A percentile compares a stretch with the other conserved stretches of the same genome.
Conservation (phyloP, 352 stramenopile genomes). For the Globisporangium polare region DNA sequence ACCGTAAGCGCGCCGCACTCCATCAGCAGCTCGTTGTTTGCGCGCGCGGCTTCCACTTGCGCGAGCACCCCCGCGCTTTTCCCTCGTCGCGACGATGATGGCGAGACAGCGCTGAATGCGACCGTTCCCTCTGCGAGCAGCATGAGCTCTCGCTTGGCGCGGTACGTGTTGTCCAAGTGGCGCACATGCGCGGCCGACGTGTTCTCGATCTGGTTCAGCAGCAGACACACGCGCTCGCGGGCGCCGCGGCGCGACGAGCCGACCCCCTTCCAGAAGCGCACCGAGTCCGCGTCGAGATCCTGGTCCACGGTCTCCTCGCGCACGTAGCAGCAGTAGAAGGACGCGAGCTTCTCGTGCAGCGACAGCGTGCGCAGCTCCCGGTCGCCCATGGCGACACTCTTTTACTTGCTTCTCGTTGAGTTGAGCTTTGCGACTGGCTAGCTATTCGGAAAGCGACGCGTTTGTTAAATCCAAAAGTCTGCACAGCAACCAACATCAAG, state of each 20-base stretch:
- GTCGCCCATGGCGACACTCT: not conserved
- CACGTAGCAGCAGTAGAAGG: slow-evolving; percentile 73
- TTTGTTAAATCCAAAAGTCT: no score
- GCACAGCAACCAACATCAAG: no score
- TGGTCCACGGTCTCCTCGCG: slow-evolving; percentile 48
- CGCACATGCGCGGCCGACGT: slow-evolving; percentile 49
- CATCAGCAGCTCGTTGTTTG: slow-evolving; percentile 72
- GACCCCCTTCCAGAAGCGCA: slow-evolving; percentile 60
- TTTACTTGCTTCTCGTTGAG: no score
- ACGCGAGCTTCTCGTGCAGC: slow-evolving; percentile 69
- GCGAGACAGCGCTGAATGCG: not conserved
- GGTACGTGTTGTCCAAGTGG: slow-evolving; percentile 67
- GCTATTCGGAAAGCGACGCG: no score
- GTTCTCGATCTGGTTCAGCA: slow-evolving; percentile 71
- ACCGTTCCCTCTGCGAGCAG: slow-evolving; percentile 58
- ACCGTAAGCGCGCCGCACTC: slow-evolving; percentile 66
- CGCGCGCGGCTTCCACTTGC: slow-evolving; percentile 49
- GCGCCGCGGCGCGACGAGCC: slow-evolving; percentile 48
- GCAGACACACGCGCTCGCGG: slow-evolving; percentile 53
- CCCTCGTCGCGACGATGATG: slow-evolving; percentile 10
- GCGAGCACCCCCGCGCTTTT: slow-evolving; percentile 16
- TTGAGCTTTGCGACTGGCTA: no score
- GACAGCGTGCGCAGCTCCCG: slow-evolving; percentile 33
- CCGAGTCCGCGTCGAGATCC: slow-evolving; percentile 45
- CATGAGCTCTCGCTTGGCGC: slow-evolving; percentile 64